A percentile compares a stretch with the other conserved stretches of the same genome.
Evolutionary conservation across 768 basidiomycete genomes (phyloP).

Genomic region (Pulveroboletus frians): DNA sequence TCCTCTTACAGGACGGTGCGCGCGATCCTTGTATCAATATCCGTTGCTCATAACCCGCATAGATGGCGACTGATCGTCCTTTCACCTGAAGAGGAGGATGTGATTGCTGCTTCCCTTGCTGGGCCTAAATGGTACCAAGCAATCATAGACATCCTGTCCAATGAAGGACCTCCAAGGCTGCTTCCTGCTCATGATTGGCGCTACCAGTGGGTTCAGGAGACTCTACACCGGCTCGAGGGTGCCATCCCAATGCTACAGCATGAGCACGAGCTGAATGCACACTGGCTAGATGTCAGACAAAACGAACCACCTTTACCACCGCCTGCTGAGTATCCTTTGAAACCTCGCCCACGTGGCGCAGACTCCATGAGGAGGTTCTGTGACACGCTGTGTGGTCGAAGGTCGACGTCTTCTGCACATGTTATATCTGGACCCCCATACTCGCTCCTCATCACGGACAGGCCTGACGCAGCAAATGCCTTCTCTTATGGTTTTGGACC

Average conservation of each 20-base stretch:
- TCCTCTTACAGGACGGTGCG: conserved; percentile 81
- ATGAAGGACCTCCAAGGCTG: conserved; percentile 55
- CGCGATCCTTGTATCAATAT: conserved; percentile 5
- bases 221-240: conserved; percentile 69
- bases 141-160: conserved; percentile 70
- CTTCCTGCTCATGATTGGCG: conserved; percentile 84
- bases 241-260: conserved; percentile 64
- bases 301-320: conserved; percentile 67
- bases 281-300: conserved; percentile 51
- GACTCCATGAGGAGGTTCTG: conserved; percentile 61
- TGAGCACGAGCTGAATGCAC: conserved; percentile 49
- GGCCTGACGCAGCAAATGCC: conserved; percentile 79
- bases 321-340: conserved; percentile 72
- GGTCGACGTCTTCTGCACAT: conserved; percentile 43
- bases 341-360: conserved; percentile 75
- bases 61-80: conserved; percentile 87
- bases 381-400: conserved; percentile 44
- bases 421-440: conserved; percentile 79
- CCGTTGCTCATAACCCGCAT: conserved; percentile 3
- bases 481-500: conserved; percentile 96
- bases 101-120: conserved; percentile 74
- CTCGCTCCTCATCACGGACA: conserved; percentile 83
- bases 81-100: conserved; percentile 90
- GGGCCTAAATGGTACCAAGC: conserved; percentile 85
- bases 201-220: conserved; percentile 78